Percentiles rank a stretch among this genome's conserved stretches.
phyloP scores from a whole-genome alignment of 495 filamentous ascomycete genomes.

The Penicillium atrosanguineum region DNA sequence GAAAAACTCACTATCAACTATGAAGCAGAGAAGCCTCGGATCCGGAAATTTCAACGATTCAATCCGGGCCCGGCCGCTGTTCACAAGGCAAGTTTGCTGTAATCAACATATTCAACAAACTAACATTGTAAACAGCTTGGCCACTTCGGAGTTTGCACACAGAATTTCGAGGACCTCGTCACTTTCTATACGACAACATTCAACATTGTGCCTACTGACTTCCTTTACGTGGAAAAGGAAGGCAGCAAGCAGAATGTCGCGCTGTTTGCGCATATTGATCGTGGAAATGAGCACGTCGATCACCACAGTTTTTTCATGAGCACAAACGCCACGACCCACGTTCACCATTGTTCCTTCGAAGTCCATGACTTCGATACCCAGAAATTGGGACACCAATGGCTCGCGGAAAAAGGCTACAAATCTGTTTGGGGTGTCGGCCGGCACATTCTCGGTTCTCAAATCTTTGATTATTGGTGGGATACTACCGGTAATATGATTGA shows the following conservation, averaged over 20 bases:
- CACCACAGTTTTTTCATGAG: conserved; percentile 75
- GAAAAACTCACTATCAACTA: conserved; percentile 30
- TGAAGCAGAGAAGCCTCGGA: conserved; percentile 30
- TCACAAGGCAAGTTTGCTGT: conserved; percentile 49
- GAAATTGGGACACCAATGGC: conserved; percentile 69
- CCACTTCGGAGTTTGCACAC: conserved; percentile 66
- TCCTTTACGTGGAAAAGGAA: conserved; percentile 26
- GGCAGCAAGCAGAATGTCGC: conserved; percentile 47
- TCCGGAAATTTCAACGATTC: conserved; percentile 33
- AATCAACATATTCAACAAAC: not conserved
- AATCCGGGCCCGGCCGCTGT: conserved; percentile 61
- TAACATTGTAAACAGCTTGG: conserved; percentile 45
- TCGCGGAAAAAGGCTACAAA: conserved; percentile 59
- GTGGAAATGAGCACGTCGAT: conserved; percentile 58
- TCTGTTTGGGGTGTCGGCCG: conserved; percentile 74
- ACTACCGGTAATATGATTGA: conserved; percentile 61
- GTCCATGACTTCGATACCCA: conserved; percentile 76
- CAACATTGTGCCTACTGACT: conserved; percentile 58
- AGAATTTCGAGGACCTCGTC: conserved; percentile 54
- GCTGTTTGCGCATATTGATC: conserved; percentile 64
- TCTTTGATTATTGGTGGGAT: conserved; percentile 78
- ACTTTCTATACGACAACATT: conserved; percentile 65
- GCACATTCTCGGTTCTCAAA: conserved; percentile 71
- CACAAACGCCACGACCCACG: conserved; percentile 51
- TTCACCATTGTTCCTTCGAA: conserved; percentile 73